Evolutionary conservation across 805 yeast species (phyloP).

Genomic region (Dipodascus geniculatus): DNA sequence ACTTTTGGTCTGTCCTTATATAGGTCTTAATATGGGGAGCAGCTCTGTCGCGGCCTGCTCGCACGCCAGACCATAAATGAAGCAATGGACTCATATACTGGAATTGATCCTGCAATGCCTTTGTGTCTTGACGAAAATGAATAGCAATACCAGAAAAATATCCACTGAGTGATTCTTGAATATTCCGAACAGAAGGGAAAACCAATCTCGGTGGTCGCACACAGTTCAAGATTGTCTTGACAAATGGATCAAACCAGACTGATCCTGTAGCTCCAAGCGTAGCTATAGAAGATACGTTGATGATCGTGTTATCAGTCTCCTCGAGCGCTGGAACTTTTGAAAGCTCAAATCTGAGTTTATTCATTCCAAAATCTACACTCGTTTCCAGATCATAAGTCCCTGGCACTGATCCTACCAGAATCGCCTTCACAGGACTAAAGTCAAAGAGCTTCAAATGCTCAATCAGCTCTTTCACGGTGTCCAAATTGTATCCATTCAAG

Average conservation of each 20-base stretch:
- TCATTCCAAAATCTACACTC: constrained; percentile 15
- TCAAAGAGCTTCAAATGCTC: constrained; percentile 15
- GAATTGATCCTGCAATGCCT: constrained; percentile 28
- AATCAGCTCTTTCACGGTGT: constrained; percentile 9
- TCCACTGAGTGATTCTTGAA: constrained; percentile 34
- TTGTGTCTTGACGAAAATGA: constrained; percentile 30
- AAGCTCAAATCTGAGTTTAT: constrained; percentile 10
- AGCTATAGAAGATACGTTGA: constrained; percentile 23
- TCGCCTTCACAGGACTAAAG: constrained; percentile 17
- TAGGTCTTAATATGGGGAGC: constrained; percentile 66
- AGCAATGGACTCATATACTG: constrained; percentile 32
- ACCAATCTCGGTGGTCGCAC: constrained; percentile 22
- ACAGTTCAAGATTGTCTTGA: not conserved
- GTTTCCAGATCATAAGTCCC: constrained; percentile 15
- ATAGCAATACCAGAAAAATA: constrained; percentile 38
- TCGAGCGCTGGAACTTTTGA: constrained; percentile 1
- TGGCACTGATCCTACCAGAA: constrained; percentile 23
- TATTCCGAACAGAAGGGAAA: constrained; percentile 34
- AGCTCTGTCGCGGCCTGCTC: constrained; percentile 24
- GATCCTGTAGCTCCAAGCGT: constrained; percentile 15
- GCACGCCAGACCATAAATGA: constrained; percentile 32
- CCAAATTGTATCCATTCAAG: constrained; percentile 15
- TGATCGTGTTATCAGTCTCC: constrained; percentile 7
- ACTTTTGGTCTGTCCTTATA: constrained; percentile 16
- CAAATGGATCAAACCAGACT: constrained; percentile 18